These are phyloP conservation scores for Boehmeria nivea DNA, from an alignment of 306 rosid species.

Conservation along the genomic window DNA sequence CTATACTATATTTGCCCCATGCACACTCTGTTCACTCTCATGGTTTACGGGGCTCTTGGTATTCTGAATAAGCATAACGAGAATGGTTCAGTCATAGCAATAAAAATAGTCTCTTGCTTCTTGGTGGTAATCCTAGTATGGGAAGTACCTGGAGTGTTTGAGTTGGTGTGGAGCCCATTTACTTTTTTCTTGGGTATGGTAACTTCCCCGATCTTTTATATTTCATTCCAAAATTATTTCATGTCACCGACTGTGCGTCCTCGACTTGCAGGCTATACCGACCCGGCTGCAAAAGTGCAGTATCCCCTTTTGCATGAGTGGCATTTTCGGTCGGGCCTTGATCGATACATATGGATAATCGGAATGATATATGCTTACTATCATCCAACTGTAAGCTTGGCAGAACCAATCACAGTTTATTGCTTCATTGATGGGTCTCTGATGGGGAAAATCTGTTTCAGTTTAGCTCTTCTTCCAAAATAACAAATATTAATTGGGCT, in stretches of 20 bases:
- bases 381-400: conserved; percentile 83
- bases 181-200: conserved; percentile 81
- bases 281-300: conserved; percentile 57
- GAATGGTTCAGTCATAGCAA: conserved; percentile 61
- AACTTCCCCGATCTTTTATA: conserved; percentile 16
- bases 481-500: conserved; percentile 19
- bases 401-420: not conserved
- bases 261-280: conserved; percentile 56
- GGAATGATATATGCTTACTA: conserved; percentile 97
- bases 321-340: conserved; percentile 97
- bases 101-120: conserved; percentile 64
- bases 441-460: conserved; percentile 7
- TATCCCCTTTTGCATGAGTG: conserved; percentile 74
- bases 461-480: conserved; percentile 10
- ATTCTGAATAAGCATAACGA: conserved; percentile 80
- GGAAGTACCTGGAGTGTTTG: conserved; percentile 98
- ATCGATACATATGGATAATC: conserved; percentile 94
- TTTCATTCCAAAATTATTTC: conserved; percentile 21
- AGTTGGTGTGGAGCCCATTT: conserved; percentile 76
- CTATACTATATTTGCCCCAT: conserved; percentile 96
- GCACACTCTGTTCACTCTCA: conserved; percentile 95
- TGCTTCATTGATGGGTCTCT: conserved; percentile 16
- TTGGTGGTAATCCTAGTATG: conserved; percentile 72
- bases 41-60: conserved; percentile 86
- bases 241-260: conserved; percentile 24